Evolutionary conservation across 225 moss, liverwort and hornwort species (phyloP), one percentile per base, ranked within the genome.

Genomic region (Rhytidiadelphus loreus): DNA sequence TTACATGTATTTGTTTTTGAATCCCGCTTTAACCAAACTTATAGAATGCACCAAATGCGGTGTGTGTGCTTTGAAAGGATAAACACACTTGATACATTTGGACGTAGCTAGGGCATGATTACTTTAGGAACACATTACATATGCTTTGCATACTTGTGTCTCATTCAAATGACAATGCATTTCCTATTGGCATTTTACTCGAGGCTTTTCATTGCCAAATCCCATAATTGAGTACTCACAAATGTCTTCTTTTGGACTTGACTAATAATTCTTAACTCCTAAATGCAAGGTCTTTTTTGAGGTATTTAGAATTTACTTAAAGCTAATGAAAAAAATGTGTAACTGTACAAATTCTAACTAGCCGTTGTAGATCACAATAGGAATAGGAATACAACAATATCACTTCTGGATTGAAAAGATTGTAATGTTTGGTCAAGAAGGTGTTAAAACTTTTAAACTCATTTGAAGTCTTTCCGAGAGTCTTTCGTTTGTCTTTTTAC

Each of bases 51-150:
- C 12, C 24, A 32, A 57, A 32, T 58, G 6, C 0, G 0, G 16
- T 3, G 8, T 17, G 8, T 24, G 25, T 84, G 57, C 4, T 6
- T 72, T 84, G 2, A 12, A 71, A 24, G 8, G 33, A 33, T 43
- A 24, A 15, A 8, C 8, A 58, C 39, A 7, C 2, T 80, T 28
- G 12, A 29, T 18, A 9, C 2, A 41, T 58, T 7, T 79, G 5
- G 12, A 79, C 0, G 1, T 0, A 11, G 0, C 0, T 58, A 29
- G 8, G 8, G 29, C 8, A 20, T 41, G 20, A 13, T 20, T 59
- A 19, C 3, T 43, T 19, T 13, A 58, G 4, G 2, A 43, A 43
- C 1, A 12, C 8, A 59, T 28, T 12, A 23, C 11, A 25, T 72
- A 25, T 58, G 18, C 33, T 43, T 18, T 4, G 2, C 0, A 18